A percentile compares a stretch with the other conserved stretches of the same genome.
Conservation (phyloP, 2,329 filamentous ascomycete species). For the Tothia fuscella region DNA sequence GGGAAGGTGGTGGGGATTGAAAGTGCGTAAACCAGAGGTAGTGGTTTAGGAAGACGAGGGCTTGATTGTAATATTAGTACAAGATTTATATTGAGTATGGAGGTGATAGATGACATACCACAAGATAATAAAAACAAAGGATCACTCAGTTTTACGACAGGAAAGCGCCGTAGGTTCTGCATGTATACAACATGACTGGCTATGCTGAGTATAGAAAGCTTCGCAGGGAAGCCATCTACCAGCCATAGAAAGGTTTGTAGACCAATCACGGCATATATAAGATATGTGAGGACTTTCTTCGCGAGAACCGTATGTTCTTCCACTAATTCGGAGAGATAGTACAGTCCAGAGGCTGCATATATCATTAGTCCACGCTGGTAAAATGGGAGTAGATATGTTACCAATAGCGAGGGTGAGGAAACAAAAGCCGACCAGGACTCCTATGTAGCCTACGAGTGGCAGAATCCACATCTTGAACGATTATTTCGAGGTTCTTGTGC, state of each 20-base stretch:
- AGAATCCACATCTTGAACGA: conserved; percentile 86
- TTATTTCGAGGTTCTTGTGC: not conserved
- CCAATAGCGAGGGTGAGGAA: conserved; percentile 92
- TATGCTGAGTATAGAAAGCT: conserved; percentile 62
- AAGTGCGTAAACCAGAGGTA: conserved; percentile 96
- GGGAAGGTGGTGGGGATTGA: conserved; percentile 39
- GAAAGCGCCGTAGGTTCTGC: conserved; percentile 68
- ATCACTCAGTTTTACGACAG: conserved; percentile 73
- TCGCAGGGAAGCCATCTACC: conserved; percentile 75
- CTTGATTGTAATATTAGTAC: conserved; percentile 28
- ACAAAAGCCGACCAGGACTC: conserved; percentile 76
- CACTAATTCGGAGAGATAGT: conserved; percentile 95
- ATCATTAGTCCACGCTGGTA: conserved; percentile 4
- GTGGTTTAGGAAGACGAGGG: conserved; percentile 78
- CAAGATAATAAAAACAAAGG: conserved; percentile 79
- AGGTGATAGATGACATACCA: conserved; percentile 45
- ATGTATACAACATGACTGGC: conserved; percentile 74
- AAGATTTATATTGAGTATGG: not conserved
- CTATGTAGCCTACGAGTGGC: conserved; percentile 79
- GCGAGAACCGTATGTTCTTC: conserved; percentile 94
- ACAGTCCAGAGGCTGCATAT: conserved; percentile 76
- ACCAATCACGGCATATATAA: conserved; percentile 73
- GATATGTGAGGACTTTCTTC: conserved; percentile 68
- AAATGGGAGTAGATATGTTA: conserved; percentile 27
- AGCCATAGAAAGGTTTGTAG: conserved; percentile 64